Conservation (phyloP, 768 basidiomycete genomes). For the Russula griseocarnosa region DNA sequence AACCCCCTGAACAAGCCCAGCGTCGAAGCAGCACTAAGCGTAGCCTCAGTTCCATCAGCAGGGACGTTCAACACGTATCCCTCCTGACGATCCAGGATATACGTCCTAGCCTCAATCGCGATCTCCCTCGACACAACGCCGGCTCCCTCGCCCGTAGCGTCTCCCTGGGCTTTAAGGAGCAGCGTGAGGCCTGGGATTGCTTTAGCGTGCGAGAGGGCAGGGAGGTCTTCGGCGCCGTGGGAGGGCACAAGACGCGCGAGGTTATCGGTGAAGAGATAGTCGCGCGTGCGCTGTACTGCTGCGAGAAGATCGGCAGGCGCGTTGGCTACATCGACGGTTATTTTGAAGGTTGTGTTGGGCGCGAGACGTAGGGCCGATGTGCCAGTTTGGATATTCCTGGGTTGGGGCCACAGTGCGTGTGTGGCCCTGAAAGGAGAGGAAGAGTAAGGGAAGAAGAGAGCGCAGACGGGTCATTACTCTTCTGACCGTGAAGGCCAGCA, state of each 20-base stretch:
- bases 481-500: neutral
- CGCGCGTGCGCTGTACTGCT: constrained; percentile 51
- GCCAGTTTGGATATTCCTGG: constrained; percentile 34
- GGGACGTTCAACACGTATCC: constrained; percentile 44
- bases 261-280: constrained; percentile 43
- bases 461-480: neutral
- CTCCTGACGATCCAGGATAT: constrained; percentile 42
- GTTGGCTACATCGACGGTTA: constrained; percentile 42
- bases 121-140: constrained; percentile 32
- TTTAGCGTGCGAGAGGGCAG: constrained; percentile 39
- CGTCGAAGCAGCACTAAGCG: constrained; percentile 43
- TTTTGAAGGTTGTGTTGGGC: constrained; percentile 41
- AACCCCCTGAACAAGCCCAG: constrained; percentile 52
- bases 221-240: constrained; percentile 49
- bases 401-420: constrained; percentile 40
- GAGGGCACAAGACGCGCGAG: constrained; percentile 56
- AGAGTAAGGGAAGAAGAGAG: neutral
- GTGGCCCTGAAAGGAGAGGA: constrained; percentile 25
- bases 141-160: constrained; percentile 18
- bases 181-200: constrained; percentile 45
- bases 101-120: constrained; percentile 34
- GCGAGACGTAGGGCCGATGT: constrained; percentile 40
- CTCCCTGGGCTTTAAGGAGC: constrained; percentile 34
- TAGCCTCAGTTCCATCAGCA: constrained; percentile 36
- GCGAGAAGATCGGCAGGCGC: constrained; percentile 54